Evolutionary conservation across 768 basidiomycete species (phyloP).

Genomic region (Hebeloma cylindrosporum): DNA sequence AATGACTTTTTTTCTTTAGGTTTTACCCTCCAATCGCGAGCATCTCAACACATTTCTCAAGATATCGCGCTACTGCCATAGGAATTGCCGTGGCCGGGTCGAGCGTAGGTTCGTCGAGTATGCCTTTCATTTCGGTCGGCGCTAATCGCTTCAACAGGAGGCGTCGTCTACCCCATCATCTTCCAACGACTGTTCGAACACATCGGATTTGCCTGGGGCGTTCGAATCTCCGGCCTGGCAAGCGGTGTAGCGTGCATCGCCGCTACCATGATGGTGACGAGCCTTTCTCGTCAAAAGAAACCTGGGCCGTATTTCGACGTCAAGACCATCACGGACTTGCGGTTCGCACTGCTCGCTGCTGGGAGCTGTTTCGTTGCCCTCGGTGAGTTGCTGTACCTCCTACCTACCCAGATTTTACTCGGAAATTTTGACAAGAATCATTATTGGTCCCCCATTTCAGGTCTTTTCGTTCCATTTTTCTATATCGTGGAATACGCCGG

Average conservation of each 20-base stretch:
- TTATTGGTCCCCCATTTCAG: slow-evolving; percentile 35
- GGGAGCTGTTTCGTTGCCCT: slow-evolving; percentile 62
- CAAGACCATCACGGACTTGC: slow-evolving; percentile 45
- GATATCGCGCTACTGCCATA: slow-evolving; percentile 68
- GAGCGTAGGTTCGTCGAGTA: slow-evolving; percentile 46
- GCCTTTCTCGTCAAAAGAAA: slow-evolving; percentile 29
- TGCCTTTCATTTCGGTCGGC: neutral
- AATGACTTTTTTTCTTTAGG: slow-evolving; percentile 32
- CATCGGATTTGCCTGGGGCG: slow-evolving; percentile 63
- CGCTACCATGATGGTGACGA: slow-evolving; percentile 48
- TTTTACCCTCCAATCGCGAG: slow-evolving; percentile 72
- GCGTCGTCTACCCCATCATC: slow-evolving; percentile 68
- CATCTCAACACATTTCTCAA: slow-evolving; percentile 63
- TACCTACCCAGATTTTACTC: neutral
- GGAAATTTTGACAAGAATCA: neutral
- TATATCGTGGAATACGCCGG: slow-evolving; percentile 64
- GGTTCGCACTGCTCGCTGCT: slow-evolving; percentile 51
- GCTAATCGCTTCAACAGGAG: slow-evolving; percentile 41
- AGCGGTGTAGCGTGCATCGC: slow-evolving; percentile 47
- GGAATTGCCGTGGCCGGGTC: slow-evolving; percentile 75
- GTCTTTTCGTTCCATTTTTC: slow-evolving; percentile 71
- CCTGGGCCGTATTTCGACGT: slow-evolving; percentile 28
- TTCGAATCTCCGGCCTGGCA: slow-evolving; percentile 56
- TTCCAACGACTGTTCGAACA: slow-evolving; percentile 53
- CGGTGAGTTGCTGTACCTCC: slow-evolving; percentile 42